Evolutionary conservation across 2,329 filamentous ascomycete genomes (phyloP).

Genomic region (Fusarium proliferatum): DNA sequence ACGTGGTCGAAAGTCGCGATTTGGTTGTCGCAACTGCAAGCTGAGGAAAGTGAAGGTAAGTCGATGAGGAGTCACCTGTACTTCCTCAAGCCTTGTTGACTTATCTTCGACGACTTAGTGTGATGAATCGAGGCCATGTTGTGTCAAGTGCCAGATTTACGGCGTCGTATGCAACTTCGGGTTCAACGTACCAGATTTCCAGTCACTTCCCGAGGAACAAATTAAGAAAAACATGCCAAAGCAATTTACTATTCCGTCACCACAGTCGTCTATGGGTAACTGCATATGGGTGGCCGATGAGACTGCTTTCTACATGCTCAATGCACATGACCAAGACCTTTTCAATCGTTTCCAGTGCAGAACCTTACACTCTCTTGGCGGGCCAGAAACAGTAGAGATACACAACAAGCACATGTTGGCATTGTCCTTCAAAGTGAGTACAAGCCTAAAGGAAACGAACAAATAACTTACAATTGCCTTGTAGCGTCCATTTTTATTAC

Average conservation of each 20-base stretch:
- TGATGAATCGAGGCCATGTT: not conserved
- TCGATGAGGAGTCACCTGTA: fast-evolving
- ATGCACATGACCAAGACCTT: not conserved
- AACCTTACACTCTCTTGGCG: not conserved
- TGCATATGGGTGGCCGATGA: not conserved
- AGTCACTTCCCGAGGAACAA: not conserved
- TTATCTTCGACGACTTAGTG: not conserved
- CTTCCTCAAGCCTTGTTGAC: fast-evolving
- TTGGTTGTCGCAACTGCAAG: not conserved
- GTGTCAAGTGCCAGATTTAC: not conserved
- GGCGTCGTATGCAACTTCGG: not conserved
- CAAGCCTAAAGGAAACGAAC: fast-evolving
- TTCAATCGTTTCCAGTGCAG: not conserved
- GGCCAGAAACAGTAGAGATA: not conserved
- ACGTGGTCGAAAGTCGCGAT: not conserved
- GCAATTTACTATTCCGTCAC: not conserved
- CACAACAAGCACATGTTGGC: not conserved
- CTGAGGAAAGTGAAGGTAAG: not conserved
- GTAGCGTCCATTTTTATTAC: not conserved
- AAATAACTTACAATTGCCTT: fast-evolving
- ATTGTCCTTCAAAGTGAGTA: not conserved
- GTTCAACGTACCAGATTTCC: not conserved
- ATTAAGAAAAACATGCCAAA: fast-evolving
- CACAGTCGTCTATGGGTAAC: not conserved
- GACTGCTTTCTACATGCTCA: not conserved